Evolutionary conservation across 2,329 filamentous ascomycete genomes (phyloP).

Genomic region (Purpureocillium takamizusanense): DNA sequence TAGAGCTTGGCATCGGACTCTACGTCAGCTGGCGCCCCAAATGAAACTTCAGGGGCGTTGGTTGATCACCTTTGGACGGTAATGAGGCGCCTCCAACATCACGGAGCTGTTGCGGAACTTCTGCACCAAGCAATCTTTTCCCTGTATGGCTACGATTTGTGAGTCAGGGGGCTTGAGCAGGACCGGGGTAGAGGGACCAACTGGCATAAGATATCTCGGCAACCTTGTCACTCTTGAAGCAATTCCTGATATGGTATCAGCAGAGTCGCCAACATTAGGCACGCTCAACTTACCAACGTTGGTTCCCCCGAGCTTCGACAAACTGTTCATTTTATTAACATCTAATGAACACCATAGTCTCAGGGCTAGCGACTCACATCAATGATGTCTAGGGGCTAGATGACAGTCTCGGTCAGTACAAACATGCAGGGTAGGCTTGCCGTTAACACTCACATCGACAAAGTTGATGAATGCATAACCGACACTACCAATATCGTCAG

Average conservation of each 20-base stretch:
- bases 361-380: conserved; percentile 39
- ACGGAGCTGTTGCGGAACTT: conserved; percentile 97
- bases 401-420: conserved; percentile 29
- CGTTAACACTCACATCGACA: conserved; percentile 56
- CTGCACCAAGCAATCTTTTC: conserved; percentile 79
- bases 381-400: conserved; percentile 63
- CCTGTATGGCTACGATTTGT: conserved; percentile 64
- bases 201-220: conserved; percentile 94
- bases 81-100: conserved; percentile 76
- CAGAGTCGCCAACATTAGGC: neutral
- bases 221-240: conserved; percentile 74
- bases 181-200: conserved; percentile 23
- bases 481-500: conserved; percentile 46
- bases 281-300: conserved; percentile 48
- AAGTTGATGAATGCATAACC: conserved; percentile 99
- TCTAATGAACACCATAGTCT: no score
- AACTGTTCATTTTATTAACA: conserved; percentile 39
- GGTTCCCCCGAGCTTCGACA: conserved; percentile 59
- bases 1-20: conserved; percentile 34
- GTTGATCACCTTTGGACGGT: conserved; percentile 65
- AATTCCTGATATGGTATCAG: conserved; percentile 47
- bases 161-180: conserved; percentile 13
- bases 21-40: neutral
- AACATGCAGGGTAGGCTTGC: neutral
- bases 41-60: no score